Conservation (phyloP, 768 basidiomycete species). For the Peribolospora baueri region DNA sequence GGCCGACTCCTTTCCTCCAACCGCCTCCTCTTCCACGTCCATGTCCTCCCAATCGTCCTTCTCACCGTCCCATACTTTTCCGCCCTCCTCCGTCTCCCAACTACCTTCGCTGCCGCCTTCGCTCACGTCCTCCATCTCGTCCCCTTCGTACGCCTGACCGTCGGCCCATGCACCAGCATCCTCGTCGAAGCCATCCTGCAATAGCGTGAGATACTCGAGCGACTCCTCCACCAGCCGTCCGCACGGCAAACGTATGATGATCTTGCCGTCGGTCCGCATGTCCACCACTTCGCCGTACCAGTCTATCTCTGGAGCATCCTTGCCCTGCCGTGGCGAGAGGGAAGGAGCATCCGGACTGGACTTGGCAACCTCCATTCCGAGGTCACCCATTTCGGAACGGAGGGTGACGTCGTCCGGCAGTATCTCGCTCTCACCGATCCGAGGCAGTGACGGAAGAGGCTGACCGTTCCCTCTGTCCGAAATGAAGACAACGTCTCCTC, state of each 20-base stretch:
- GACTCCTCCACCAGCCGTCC: constrained; percentile 29
- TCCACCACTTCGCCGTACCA: constrained; percentile 74
- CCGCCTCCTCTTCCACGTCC: constrained; percentile 2
- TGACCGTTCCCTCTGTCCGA: constrained; percentile 50
- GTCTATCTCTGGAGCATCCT: constrained; percentile 24
- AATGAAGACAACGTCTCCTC: constrained; percentile 65
- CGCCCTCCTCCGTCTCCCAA: constrained; percentile 10
- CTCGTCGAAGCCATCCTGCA: constrained; percentile 62
- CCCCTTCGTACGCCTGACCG: constrained; percentile 11
- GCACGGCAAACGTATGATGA: constrained; percentile 24
- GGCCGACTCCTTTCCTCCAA: background rate
- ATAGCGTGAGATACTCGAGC: constrained; percentile 41
- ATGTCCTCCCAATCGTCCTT: constrained; percentile 2
- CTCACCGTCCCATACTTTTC: background rate
- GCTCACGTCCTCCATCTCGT: constrained; percentile 9
- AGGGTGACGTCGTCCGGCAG: constrained; percentile 8
- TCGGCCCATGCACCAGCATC: constrained; percentile 34
- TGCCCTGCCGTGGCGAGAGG: background rate
- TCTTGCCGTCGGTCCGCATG: constrained; percentile 29
- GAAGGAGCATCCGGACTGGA: background rate
- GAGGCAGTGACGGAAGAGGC: constrained; percentile 43
- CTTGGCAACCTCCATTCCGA: background rate
- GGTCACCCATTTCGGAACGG: background rate
- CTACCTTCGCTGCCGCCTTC: constrained; percentile 2
- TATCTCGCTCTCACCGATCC: constrained; percentile 68